Conservation (phyloP, 2,329 filamentous ascomycete species). For the Trichophyton benhamiae region DNA sequence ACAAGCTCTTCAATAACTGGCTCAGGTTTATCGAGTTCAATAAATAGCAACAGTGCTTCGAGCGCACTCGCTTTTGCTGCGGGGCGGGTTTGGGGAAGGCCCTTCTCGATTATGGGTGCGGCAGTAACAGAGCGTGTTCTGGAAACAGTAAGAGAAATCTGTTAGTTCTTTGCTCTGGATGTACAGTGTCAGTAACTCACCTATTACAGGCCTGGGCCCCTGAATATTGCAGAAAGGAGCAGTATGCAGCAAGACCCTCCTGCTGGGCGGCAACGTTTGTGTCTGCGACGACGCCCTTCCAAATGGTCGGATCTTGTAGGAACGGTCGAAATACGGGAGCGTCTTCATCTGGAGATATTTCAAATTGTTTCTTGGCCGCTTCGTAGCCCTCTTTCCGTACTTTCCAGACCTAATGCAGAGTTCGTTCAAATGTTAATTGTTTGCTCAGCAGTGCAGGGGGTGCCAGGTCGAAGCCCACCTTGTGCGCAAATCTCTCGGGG, state of each 20-base stretch:
- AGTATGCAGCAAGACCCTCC: slow-evolving; percentile 77
- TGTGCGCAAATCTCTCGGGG: slow-evolving; percentile 70
- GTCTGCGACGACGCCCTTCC: slow-evolving; percentile 86
- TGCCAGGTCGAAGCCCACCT: slow-evolving; percentile 40
- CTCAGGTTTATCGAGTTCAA: slow-evolving; percentile 76
- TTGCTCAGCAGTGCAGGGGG: not conserved
- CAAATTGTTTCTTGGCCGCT: slow-evolving; percentile 77
- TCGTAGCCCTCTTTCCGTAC: slow-evolving; percentile 91
- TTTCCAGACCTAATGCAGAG: slow-evolving; percentile 64
- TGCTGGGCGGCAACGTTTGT: slow-evolving; percentile 95
- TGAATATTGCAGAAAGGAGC: slow-evolving; percentile 84
- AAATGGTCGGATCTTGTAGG: slow-evolving; percentile 67
- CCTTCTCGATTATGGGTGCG: slow-evolving; percentile 76
- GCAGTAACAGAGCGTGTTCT: slow-evolving; percentile 66
- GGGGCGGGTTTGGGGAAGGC: slow-evolving; percentile 72
- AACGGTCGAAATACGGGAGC: slow-evolving; percentile 82
- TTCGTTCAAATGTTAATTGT: not conserved
- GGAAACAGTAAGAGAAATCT: not conserved
- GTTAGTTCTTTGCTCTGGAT: not conserved
- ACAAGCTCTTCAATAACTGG: slow-evolving; percentile 85
- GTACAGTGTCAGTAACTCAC: slow-evolving; percentile 25
- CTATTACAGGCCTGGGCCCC: slow-evolving; percentile 66
- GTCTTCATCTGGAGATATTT: slow-evolving; percentile 68
- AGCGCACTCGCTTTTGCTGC: slow-evolving; percentile 77
- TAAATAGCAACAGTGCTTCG: slow-evolving; percentile 75